phyloP scores from a whole-genome alignment of 169 alveolate genomes.

The Plasmodium cynomolgi region DNA sequence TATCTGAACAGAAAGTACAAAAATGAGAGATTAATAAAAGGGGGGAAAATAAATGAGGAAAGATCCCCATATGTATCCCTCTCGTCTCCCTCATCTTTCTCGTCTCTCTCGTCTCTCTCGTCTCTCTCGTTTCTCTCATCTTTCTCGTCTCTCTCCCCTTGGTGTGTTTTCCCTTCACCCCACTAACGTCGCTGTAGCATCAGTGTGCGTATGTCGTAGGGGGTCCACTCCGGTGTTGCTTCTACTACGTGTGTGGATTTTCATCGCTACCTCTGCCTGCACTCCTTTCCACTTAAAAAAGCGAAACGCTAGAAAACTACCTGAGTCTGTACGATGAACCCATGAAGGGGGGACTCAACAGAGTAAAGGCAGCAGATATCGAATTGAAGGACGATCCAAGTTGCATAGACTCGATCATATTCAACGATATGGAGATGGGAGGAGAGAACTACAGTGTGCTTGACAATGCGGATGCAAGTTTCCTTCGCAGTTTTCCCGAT shows the following conservation, averaged over 20 bases:
- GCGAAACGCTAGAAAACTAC: slow-evolving; percentile 47
- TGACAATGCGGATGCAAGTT: neutral
- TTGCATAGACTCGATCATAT: neutral
- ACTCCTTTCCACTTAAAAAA: neutral
- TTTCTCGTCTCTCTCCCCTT: neutral
- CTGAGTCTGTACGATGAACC: slow-evolving; percentile 16
- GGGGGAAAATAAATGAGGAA: neutral
- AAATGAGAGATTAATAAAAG: neutral
- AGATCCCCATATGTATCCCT: neutral
- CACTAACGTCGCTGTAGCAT: neutral
- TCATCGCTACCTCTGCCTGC: neutral
- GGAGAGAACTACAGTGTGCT: neutral
- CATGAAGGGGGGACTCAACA: neutral
- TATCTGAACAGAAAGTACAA: slow-evolving; percentile 21
- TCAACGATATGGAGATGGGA: neutral
- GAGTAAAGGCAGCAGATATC: neutral
- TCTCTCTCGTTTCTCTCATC: too few relatives aligned
- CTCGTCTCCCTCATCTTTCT: too few relatives aligned
- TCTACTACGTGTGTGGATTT: neutral
- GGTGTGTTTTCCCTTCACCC: neutral
- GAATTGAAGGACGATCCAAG: neutral
- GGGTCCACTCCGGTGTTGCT: neutral
- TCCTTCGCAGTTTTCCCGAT: neutral
- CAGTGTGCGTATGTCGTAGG: neutral
- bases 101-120: too few relatives aligned